These are phyloP conservation scores for Boletus coccyginus DNA, from an alignment of 768 basidiomycete genomes.

Conservation along the genomic window DNA sequence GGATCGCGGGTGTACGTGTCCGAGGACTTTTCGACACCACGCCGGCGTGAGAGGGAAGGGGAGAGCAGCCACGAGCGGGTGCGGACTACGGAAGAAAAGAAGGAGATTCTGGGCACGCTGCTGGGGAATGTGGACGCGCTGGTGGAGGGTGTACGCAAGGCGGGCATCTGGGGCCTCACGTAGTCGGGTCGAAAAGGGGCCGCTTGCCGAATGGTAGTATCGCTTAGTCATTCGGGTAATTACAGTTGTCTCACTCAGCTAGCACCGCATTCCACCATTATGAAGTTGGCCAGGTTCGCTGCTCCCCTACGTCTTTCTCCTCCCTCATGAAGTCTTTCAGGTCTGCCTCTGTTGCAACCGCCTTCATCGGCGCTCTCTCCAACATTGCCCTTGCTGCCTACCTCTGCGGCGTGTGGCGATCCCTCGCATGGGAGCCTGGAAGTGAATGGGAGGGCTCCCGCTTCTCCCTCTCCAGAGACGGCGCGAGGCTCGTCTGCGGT, in stretches of 20 bases:
- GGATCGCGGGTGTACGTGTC: conserved; percentile 30
- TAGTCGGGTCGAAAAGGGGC: conserved; percentile 11
- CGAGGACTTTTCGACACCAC: conserved; percentile 17
- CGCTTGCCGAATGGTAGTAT: not conserved
- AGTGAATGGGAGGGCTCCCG: conserved; percentile 48
- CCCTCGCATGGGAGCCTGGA: conserved; percentile 45
- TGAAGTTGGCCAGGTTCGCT: conserved; percentile 1
- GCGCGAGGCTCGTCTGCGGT: conserved; percentile 52
- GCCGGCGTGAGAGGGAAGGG: conserved; percentile 8
- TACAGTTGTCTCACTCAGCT: conserved; percentile 9
- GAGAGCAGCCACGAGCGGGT: conserved; percentile 16
- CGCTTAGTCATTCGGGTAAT: conserved; percentile 13
- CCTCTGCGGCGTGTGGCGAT: conserved; percentile 42
- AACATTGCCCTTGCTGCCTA: conserved; percentile 41
- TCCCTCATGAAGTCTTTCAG: conserved; percentile 22
- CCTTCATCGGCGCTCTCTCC: conserved; percentile 38
- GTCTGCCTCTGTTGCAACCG: conserved; percentile 36
- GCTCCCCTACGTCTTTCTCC: not conserved
- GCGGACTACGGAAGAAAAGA: conserved; percentile 80
- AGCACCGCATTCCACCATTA: conserved; percentile 8
- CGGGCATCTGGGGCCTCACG: conserved; percentile 82
- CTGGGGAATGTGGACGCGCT: conserved; percentile 90
- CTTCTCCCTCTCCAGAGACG: conserved; percentile 40
- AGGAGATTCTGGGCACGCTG: conserved; percentile 74
- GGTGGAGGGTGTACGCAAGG: conserved; percentile 82